Evolutionary conservation across 2,329 filamentous ascomycete species (phyloP), one percentile per base, ranked within the genome.

Genomic region (Pseudogymnoascus sp.): DNA sequence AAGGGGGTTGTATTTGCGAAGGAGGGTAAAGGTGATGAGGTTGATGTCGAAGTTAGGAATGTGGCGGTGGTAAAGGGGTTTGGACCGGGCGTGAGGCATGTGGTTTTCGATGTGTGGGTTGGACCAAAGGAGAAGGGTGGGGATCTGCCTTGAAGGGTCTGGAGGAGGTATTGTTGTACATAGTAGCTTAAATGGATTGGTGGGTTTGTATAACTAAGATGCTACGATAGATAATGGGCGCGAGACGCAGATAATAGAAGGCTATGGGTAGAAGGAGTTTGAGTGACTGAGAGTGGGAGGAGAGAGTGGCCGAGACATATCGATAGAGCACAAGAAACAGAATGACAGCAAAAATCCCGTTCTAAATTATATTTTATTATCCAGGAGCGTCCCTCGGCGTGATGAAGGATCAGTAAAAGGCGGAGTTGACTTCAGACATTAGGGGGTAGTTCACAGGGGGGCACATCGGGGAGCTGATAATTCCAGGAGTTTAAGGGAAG

Each of bases 61-160:
- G 80, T 85, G 39, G 84, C 88, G 74, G 75, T 79, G 66, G 86
- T 88, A 70, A 88, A 89, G 77, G 87, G 85, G 59, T 88, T 84
- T 77, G 86, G 85, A 67, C 86, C 86, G 29, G 83, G 80, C 0
- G 84, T 88, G 6, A 87, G 84, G 84, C 86, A 89, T 74, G 86
- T 83, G 67, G 86, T 88, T 62, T 88, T 87, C 73, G 86, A 89
- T 72, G 76, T 87, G 18, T 77, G 76, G 60, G 58, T 73, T 58
- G 48, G 58, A 4, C 21, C 40, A 5, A 45, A n/a, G 6, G 15
- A 18, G 18, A 21, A 13, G 40, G 40, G 40, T 45, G 18, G 18
- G 1, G 18, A 5, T 8, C 10, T 25, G 18, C 18, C 2, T 12
- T 45, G 40, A 13, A 3, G 40, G 40, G 1, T 27, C 7, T 40